Evolutionary conservation across 2,329 filamentous ascomycete species (phyloP), one percentile per base, ranked within the genome.

Genomic region (Lasiodiplodia citricola): DNA sequence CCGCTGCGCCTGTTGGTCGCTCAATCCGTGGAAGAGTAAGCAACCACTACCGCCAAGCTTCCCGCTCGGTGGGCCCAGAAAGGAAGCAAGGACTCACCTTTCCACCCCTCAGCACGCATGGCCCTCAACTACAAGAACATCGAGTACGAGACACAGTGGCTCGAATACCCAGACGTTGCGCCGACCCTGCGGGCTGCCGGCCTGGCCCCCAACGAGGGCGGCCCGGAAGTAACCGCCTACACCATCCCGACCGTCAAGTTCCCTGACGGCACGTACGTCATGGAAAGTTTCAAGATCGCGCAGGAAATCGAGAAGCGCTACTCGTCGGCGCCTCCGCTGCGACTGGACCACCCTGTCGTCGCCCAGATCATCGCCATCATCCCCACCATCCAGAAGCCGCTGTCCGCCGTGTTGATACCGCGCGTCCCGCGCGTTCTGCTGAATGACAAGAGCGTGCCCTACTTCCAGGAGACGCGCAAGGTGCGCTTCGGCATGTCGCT

Each of bases 11-110:
- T 75, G 81, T 63, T 92, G 91, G 91, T 90, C 89, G 1, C 79
- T 87, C 56, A 93, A 92, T 75, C 87, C 90, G 0, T 92, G 90
- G 90, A 92, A 91, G 80, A 88, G 89, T 90, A 76, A 37, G 23
- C 44, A 2, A 47, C 18, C 41, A 10, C 11, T 13, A 18, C n/a
- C 4, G 1, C 67, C 38, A 38, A 37, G 31, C 41, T 16, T 38
- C 55, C 3, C 18, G n/a, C 10, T 18, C 21, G 10, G 5, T 16
- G 21, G 28, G 28, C 28, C 31, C 21, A 21, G 11, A 37, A 25
- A 23, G 28, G 16, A n/a, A 41, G 7, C 50, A 41, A 18, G 11
- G n/a, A 1, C 25, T 37, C 54, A 65, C 31, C 1, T 37, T 70
- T 73, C 21, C 70, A 55, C 16, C 0, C 3, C 8, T 7, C 54